These are phyloP conservation scores for Fennellomyces sp. DNA, from an alignment of 371 early-diverging fungal species.

Conservation along the genomic window DNA sequence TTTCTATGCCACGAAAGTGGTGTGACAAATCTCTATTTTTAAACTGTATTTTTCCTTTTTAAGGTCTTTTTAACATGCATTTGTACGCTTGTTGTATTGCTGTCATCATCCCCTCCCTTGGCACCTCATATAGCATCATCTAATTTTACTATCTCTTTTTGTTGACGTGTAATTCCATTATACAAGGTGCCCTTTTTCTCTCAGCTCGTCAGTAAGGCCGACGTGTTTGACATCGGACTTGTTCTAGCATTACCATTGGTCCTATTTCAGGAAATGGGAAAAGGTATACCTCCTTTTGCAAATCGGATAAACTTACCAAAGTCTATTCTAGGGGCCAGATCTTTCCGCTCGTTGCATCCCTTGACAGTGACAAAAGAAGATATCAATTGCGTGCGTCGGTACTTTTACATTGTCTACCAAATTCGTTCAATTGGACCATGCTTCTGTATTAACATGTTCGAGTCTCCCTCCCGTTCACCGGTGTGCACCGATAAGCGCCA, in stretches of 20 bases:
- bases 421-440: not conserved
- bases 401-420: not conserved
- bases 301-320: not conserved
- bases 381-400: not conserved
- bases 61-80: constrained; percentile 2
- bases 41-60: not conserved
- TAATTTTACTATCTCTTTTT: not conserved
- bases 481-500: not conserved
- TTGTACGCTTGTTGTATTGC: not conserved
- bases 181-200: no score
- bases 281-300: not conserved
- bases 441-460: not conserved
- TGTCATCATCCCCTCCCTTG: no score
- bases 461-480: not conserved
- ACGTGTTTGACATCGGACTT: not conserved
- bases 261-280: not conserved
- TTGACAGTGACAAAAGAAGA: no score
- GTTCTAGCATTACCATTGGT: not conserved
- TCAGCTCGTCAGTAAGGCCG: not conserved
- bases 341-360: no score
- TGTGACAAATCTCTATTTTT: not conserved
- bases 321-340: not conserved
- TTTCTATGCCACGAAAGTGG: not conserved
- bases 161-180: not conserved
- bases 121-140: not conserved